Conservation (phyloP, 2,329 filamentous ascomycete species). For the Aspergillus bombycis region DNA sequence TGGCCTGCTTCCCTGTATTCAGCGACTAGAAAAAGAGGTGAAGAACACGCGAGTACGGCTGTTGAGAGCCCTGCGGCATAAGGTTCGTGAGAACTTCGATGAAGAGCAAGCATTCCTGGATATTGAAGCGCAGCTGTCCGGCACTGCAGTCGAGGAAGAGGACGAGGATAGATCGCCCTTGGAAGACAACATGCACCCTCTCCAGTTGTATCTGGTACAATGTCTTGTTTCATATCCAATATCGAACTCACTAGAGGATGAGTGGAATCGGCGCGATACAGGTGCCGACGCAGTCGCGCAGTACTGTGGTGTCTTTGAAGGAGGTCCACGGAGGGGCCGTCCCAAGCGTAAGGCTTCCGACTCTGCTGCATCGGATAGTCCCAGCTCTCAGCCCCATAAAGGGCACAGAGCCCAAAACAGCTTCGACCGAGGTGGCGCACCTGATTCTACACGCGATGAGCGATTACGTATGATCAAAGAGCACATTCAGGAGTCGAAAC, state of each 20-base stretch:
- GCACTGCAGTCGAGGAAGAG: slow-evolving; percentile 20
- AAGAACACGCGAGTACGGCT: slow-evolving; percentile 21
- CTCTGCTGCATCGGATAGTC: slow-evolving; percentile 7
- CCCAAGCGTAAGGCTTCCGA: slow-evolving; percentile 13
- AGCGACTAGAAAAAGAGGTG: slow-evolving; percentile 19
- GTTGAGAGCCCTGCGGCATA: slow-evolving; percentile 13
- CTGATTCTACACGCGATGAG: slow-evolving; percentile 8
- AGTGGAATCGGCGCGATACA: slow-evolving; percentile 24
- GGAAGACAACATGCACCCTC: slow-evolving; percentile 17
- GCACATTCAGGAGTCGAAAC: slow-evolving; percentile 10
- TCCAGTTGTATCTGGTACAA: slow-evolving; percentile 19
- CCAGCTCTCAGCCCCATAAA: slow-evolving; percentile 6
- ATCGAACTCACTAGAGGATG: slow-evolving; percentile 23
- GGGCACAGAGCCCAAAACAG: background rate
- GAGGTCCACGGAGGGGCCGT: slow-evolving; percentile 19
- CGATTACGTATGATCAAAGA: slow-evolving; percentile 17
- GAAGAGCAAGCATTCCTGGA: slow-evolving; percentile 23
- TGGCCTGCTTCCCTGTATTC: slow-evolving; percentile 10
- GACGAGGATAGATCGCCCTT: slow-evolving; percentile 10
- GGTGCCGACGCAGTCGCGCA: slow-evolving; percentile 16
- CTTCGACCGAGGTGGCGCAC: slow-evolving; percentile 2
- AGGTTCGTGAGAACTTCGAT: slow-evolving; percentile 25
- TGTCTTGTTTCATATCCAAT: slow-evolving; percentile 22
- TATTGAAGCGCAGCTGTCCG: slow-evolving; percentile 24
- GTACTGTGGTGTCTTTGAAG: slow-evolving; percentile 24